Evolutionary conservation across 129 eudicot genomes (phyloP), one percentile per base, ranked within the genome.

Genomic region (Artemisia annua): DNA sequence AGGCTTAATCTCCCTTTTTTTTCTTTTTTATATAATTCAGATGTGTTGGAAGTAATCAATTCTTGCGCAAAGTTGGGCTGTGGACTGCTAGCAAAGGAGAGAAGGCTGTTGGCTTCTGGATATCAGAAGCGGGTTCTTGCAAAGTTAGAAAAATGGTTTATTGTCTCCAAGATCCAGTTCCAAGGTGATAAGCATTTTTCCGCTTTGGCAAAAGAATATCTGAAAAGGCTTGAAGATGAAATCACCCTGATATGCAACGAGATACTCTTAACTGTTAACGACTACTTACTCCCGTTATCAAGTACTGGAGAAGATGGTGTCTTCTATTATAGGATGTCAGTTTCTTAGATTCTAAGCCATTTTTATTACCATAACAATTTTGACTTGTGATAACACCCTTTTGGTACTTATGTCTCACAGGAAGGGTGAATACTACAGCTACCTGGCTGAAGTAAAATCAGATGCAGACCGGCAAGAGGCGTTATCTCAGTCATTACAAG

Each of bases 341-440:
- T 77, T 18, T 50, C 7, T 46, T 30, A 3, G 48, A 17, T 15
- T 43, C 12, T 24, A 24, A 24, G 1, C 1, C 28, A 24, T 24
- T 24, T 24, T 24, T 1, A 24, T 1, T 1, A 3, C 2, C 28
- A 24, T 1, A 24, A 24, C 28, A 24, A 1, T 24, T 24, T 2
- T 24, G 28, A 1, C 2, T 0, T 24, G 28, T 24, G 28, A 24
- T 24, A 24, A 24, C 28, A 24, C 28, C 28, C 2, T 24, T 24
- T 24, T 24, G 28, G 28, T 24, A 24, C 28, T 1, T 24, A 1
- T 24, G 28, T 24, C 1, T 3, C 35, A 12, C 66, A 87, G 88
- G 88, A 87, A 78, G 78, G 91, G 88, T 24, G 88, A 83, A 67
- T 83, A 83, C 70, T 87, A 55, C 26, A 85, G 91, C 7, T 86